A percentile compares a stretch with the other conserved stretches of the same genome.
phyloP scores from a whole-genome alignment of 2,329 filamentous ascomycete genomes.

The Monilinia fructicola region DNA sequence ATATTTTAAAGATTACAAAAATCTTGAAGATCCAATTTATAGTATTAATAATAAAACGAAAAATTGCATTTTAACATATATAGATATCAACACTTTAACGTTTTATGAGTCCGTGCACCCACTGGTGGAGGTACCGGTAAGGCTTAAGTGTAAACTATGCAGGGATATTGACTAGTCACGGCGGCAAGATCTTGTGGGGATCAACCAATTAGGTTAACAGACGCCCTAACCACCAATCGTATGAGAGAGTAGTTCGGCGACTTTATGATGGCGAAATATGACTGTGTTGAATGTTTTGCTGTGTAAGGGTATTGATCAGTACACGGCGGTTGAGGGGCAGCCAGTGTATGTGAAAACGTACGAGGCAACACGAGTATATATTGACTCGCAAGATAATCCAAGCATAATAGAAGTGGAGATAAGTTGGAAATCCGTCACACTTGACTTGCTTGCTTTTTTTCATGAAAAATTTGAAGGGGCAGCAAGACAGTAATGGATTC shows the following conservation, averaged over 20 bases:
- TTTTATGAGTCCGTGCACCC: too few species aligned
- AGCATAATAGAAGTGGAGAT: not conserved
- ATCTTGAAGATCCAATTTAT: too few species aligned
- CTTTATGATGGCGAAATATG: not conserved
- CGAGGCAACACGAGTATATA: not conserved
- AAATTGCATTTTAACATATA: too few species aligned
- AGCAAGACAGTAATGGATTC: not conserved
- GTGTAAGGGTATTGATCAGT: not conserved
- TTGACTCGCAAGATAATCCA: not conserved
- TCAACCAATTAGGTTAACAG: conserved; percentile 3
- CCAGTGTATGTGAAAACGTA: not conserved
- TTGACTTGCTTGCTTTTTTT: not conserved
- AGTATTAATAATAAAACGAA: too few species aligned
- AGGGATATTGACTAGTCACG: not conserved
- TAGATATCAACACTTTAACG: too few species aligned
- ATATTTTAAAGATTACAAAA: too few species aligned
- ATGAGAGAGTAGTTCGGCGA: not conserved
- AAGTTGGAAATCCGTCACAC: not conserved
- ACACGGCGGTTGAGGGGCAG: not conserved
- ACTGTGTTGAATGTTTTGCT: not conserved
- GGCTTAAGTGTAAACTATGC: not conserved
- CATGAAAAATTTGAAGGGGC: not conserved
- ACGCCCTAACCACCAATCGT: conserved; percentile 5
- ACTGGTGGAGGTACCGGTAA: conserved; percentile 1
- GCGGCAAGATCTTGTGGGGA: conserved; percentile 5